Base-by-base conservation (phyloP, 2,329 filamentous ascomycete genomes). In the Penicillium nordicum region DNA sequence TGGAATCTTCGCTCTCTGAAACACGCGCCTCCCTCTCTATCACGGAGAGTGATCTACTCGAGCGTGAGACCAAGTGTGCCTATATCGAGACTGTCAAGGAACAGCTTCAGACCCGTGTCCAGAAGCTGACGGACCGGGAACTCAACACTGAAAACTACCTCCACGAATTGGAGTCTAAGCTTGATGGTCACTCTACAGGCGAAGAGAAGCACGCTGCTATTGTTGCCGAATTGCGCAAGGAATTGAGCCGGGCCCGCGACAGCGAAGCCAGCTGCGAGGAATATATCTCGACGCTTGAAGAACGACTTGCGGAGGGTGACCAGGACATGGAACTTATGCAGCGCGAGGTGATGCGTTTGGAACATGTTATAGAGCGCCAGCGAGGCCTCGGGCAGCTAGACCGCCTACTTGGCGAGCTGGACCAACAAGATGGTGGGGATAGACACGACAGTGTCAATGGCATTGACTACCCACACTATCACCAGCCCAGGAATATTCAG, bases 301-400 rank as follows among this genome's bases (percentile, higher is more conserved):
- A 97, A 76, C 88, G 93, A 23, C 83, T 99, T 9, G 94, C 94
- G 0, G 94, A 99, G 74, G 88, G 93, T 2, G 94, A 99, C 68
- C 93, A 97, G 73, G 94, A 99, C 70, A 86, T 90, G 62, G 94
- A 97, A 72, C 79, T 97, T 58, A 97, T 99, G 93, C 92, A 96
- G 72, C 90, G 93, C 36, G 94, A 99, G 69, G 90, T 99, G 61
- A 90, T 97, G 68, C 86, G 93, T 34, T 81, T 99, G 12, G 94
- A 97, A 74, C 90, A 96, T 73, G 91, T 99, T 8, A 86, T 99
- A 50, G 93, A 97, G 74, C 89, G 95, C 47, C 94, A 99, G 74
- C 85, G 94, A 57, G 97, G 92, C 71, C 84, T 99, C 4, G 94
- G 94, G 40, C 96, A 97, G 74, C 83, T 99, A 4, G 94, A 99